These are phyloP conservation scores for Chlorella sp. DNA, from an alignment of 139 green algal genomes.

Conservation along the genomic window DNA sequence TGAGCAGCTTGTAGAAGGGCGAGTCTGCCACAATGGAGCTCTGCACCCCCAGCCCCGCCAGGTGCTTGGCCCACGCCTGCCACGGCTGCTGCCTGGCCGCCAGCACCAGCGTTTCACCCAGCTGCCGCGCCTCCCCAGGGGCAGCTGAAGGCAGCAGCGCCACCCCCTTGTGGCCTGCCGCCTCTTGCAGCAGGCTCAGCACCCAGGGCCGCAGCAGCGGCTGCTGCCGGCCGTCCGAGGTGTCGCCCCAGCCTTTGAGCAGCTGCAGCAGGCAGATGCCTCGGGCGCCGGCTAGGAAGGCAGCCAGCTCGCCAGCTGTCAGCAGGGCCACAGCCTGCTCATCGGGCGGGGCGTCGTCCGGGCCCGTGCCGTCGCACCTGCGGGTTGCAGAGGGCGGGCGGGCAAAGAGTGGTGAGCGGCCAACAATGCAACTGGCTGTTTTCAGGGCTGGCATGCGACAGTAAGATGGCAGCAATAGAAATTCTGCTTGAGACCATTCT, in stretches of 20 bases:
- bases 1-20: slow-evolving; percentile 70
- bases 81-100: slow-evolving; percentile 62
- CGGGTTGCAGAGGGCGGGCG: background rate
- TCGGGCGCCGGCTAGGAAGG: slow-evolving; percentile 44
- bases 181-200: slow-evolving; percentile 44
- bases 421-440: too few species aligned
- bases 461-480: too few species aligned
- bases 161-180: slow-evolving; percentile 33
- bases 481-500: too few species aligned
- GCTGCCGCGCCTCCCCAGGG: background rate
- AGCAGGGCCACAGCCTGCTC: slow-evolving; percentile 37
- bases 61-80: slow-evolving; percentile 52
- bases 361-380: slow-evolving; percentile 25
- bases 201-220: slow-evolving; percentile 62
- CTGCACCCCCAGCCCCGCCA: slow-evolving; percentile 61
- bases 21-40: slow-evolving; percentile 64
- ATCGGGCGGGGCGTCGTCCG: slow-evolving; percentile 33
- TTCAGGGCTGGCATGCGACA: too few species aligned
- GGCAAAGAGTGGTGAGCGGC: too few species aligned
- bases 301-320: slow-evolving; percentile 62
- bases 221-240: background rate
- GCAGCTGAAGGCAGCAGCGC: slow-evolving; percentile 22
- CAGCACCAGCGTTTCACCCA: slow-evolving; percentile 59
- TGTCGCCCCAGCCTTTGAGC: slow-evolving; percentile 52
- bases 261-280: slow-evolving; percentile 68